Conservation (phyloP, 148 eudicot species). For the Rhododendron williamsianum region DNA sequence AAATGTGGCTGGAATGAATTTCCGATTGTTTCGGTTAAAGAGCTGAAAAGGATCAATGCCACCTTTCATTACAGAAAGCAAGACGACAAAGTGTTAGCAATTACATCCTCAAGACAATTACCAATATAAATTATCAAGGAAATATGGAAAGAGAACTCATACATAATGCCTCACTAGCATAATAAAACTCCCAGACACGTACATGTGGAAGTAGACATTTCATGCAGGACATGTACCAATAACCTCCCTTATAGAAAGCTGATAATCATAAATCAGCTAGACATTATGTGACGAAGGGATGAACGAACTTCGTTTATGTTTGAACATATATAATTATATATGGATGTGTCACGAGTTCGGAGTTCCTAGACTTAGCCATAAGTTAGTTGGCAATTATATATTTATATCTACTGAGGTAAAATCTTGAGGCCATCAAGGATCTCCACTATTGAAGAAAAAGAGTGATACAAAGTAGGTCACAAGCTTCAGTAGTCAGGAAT, state of each 20-base stretch:
- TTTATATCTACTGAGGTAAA: not conserved
- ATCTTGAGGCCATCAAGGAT: not conserved
- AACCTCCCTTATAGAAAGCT: not conserved
- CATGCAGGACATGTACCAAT: not conserved
- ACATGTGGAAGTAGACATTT: not conserved
- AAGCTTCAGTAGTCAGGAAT: not conserved
- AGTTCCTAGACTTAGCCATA: not conserved
- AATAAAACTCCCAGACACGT: not conserved
- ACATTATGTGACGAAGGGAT: not conserved
- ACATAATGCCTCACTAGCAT: not conserved
- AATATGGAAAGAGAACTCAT: not conserved
- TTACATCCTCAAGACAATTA: not conserved
- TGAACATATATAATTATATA: not conserved
- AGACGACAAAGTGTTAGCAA: constrained; percentile 19
- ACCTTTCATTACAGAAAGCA: constrained; percentile 45
- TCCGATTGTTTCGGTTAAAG: constrained; percentile 92
- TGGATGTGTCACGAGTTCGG: not conserved
- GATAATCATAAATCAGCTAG: not conserved
- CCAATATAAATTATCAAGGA: not conserved
- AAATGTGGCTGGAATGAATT: constrained; percentile 80
- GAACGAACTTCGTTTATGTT: not conserved
- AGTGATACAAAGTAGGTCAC: not conserved
- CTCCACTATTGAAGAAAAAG: not conserved
- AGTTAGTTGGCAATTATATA: not conserved
- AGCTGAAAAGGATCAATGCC: constrained; percentile 91